Evolutionary conservation across 192 early-diverging fungal species (phyloP), one percentile per base, ranked within the genome.

Genomic region (Radiomyces spectabilis): DNA sequence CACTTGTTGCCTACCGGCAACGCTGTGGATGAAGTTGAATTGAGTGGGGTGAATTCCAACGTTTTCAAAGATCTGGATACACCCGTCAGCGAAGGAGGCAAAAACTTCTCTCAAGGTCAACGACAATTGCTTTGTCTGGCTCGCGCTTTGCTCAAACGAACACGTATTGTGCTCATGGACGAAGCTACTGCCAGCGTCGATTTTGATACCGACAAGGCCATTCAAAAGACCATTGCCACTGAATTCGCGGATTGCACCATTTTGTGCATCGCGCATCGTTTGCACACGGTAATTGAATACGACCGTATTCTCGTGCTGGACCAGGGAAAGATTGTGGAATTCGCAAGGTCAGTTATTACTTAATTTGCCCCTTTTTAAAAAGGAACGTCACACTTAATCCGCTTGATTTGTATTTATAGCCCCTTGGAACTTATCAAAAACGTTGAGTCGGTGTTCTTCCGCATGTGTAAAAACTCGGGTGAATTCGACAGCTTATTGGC

Each of bases 401-500:
- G 10, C 8, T 12, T 34, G 16, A 41, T 59, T 24, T 51, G 21
- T 13, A 41, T 48, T 39, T 38, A 34, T 51, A 84, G 85, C 16
- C 93, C 93, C 2, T 34, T 72, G 29, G 74, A 75, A 18, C 66
- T 96, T 31, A 72, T 96, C 39, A 77, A 79, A 15, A 74, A 74
- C 5, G 45, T 63, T 0, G 67, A 76, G 3, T 83, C 85, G 25
- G 46, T 76, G 4, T 94, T 97, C 61, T 39, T 73, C 7, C 69
- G 74, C 31, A 90, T 97, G 85, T 91, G 85, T 47, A 75, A 78
- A 29, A 84, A 86, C 46, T 88, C 90, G 18, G 92, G 92, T 13
- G 92, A 94, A 48, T 84, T 81, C 50, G 85, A 83, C 31, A 65
- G 73, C 5, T 55, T 96, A 44, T 62, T 82, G 31, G 72, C 77